Evolutionary conservation across 768 basidiomycete species (phyloP), one percentile per base, ranked within the genome.

Genomic region (Tephrocybe sp.): DNA sequence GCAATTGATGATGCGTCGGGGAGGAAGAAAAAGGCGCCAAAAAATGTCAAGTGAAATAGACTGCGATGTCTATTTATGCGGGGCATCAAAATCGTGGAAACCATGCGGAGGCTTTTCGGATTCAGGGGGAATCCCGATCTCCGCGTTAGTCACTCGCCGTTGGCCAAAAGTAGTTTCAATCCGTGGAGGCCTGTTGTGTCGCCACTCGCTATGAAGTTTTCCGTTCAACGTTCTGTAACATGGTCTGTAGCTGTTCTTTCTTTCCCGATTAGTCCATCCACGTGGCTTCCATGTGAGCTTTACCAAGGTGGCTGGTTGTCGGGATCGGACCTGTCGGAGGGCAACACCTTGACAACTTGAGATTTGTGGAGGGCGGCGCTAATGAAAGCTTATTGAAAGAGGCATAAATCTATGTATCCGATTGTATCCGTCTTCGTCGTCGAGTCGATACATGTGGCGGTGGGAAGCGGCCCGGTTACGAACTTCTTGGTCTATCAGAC

Each of bases 31-130:
- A 52, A 42, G 36, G 39, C 50, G 37, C 34, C 34, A 48, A 50
- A 48, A 52, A 54, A 53, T 48, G 46, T 50, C 48, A 39, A 51
- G 43, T 52, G 51, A 54, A 66, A 64, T 64, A 66, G 63, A 61
- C 55, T 61, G 53, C 57, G 63, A 59, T 59, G 57, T 43, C 59
- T 69, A 65, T 68, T 66, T 66, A 67, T 65, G 62, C 61, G 56
- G 57, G 57, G 61, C 57, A 64, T 61, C 64, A 68, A 43, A 56
- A 34, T 67, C 69, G 69, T 71, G 70, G 67, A 68, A 70, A 70
- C 53, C 58, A 55, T 50, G 55, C 67, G 68, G 67, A 58, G 61
- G 66, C 67, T 65, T 70, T 69, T 68, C 68, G 69, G 71, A 62
- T 57, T 56, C 65, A 65, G 57, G 60, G 65, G 64, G 60, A 59